phyloP scores from a whole-genome alignment of 139 green algal species.

The Chlamydomonas sphaeroides region DNA sequence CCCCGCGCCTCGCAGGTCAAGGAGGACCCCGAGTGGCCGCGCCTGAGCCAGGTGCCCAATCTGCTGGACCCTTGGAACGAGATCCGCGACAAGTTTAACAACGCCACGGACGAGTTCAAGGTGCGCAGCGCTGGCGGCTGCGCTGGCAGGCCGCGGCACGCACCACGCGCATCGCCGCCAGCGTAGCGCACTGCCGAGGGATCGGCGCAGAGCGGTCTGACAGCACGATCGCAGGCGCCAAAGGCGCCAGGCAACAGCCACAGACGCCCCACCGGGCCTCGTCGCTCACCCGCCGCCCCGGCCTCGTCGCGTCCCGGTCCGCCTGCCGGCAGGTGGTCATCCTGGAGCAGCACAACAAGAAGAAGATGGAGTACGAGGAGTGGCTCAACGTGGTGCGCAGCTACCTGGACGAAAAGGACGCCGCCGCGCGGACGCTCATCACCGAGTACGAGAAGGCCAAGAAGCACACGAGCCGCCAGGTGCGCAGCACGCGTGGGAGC shows the following conservation, averaged over 20 bases:
- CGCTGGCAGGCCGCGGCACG: neutral
- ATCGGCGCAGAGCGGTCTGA: too few relatives aligned
- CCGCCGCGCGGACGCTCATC: constrained; percentile 45
- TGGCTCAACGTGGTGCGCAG: constrained; percentile 52
- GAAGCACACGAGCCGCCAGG: constrained; percentile 58
- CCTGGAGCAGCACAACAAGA: constrained; percentile 72
- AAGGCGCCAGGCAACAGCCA: too few relatives aligned
- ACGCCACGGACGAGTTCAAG: constrained; percentile 80
- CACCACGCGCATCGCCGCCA: too few relatives aligned
- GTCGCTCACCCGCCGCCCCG: too few relatives aligned
- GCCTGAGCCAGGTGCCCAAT: constrained; percentile 57
- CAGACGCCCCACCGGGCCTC: too few relatives aligned
- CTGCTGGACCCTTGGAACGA: constrained; percentile 76
- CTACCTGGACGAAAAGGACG: constrained; percentile 52
- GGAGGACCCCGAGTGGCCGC: constrained; percentile 73
- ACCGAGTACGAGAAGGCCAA: constrained; percentile 71
- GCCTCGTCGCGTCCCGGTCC: too few relatives aligned
- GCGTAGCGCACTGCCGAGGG: too few relatives aligned
- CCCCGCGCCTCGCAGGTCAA: constrained; percentile 36
- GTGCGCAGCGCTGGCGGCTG: constrained; percentile 15
- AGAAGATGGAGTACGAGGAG: constrained; percentile 70
- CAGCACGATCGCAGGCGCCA: too few relatives aligned
- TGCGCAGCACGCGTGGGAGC: too few relatives aligned
- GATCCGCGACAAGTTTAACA: constrained; percentile 72
- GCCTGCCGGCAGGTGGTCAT: too few relatives aligned